Percentiles rank a stretch among this genome's conserved stretches.
Conservation (phyloP, 345 rosid species). For the Dimocarpus longan region DNA sequence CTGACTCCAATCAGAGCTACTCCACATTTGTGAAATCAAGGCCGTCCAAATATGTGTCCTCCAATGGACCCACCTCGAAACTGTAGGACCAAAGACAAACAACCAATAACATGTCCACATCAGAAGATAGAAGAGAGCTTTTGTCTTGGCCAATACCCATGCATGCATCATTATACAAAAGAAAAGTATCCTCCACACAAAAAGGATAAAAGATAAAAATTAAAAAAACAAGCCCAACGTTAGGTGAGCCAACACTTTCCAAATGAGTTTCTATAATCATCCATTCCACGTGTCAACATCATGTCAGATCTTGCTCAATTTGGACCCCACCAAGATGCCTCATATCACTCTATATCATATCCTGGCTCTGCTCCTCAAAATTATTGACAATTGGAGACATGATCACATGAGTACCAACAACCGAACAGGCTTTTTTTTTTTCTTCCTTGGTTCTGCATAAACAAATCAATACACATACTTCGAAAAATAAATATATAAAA, state of each 20-base stretch:
- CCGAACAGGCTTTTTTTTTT: background rate
- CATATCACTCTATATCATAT: background rate
- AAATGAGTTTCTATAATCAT: background rate
- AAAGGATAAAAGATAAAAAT: too few relatives aligned
- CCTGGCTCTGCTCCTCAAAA: background rate
- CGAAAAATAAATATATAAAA: too few relatives aligned
- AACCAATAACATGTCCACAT: background rate
- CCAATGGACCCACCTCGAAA: background rate
- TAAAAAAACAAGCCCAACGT: background rate
- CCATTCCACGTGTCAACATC: slow-evolving; percentile 15
- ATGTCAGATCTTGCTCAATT: background rate
- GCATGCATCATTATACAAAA: background rate
- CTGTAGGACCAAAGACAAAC: background rate
- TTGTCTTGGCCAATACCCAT: background rate
- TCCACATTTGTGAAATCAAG: background rate
- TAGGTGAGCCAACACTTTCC: background rate
- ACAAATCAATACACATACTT: too few relatives aligned
- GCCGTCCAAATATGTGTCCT: slow-evolving; percentile 4
- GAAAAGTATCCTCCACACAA: background rate
- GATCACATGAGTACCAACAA: slow-evolving; percentile 9
- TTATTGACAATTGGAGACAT: slow-evolving; percentile 9
- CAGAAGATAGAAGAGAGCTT: background rate
- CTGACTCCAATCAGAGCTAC: background rate
- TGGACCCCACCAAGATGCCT: background rate
- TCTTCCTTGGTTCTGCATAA: too few relatives aligned